These are phyloP conservation scores for Pseudogymnoascus sp. DNA, from an alignment of 2,329 filamentous ascomycete species.

Conservation along the genomic window DNA sequence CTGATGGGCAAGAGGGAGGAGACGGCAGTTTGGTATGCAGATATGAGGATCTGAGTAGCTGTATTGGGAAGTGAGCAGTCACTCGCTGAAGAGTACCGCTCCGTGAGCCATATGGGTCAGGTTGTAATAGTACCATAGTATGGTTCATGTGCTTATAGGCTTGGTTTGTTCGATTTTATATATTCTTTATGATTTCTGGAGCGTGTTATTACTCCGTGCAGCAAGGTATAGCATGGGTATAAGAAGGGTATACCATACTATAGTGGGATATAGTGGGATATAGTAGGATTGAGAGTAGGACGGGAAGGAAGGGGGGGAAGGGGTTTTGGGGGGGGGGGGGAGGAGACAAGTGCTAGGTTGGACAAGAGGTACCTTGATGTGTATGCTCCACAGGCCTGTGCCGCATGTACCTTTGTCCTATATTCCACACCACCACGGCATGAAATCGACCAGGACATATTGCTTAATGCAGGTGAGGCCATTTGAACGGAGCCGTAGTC, in stretches of 20 bases:
- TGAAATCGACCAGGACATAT: neutral
- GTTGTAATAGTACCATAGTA: neutral
- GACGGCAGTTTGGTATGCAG: neutral
- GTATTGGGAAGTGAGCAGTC: neutral
- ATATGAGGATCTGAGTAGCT: neutral
- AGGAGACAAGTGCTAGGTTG: neutral
- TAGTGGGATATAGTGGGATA: neutral
- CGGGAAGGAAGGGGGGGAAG: neutral
- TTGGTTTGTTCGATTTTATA: neutral
- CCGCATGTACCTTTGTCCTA: neutral
- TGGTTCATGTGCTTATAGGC: neutral
- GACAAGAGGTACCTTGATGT: neutral
- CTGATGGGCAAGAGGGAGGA: neutral
- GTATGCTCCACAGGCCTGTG: neutral
- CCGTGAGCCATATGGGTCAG: neutral
- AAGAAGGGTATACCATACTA: neutral
- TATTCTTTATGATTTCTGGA: neutral
- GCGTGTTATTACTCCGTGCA: neutral
- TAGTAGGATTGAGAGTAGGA: no score
- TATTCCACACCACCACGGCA: neutral
- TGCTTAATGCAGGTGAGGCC: constrained; percentile 2
- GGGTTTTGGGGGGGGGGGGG: neutral
- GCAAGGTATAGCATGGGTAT: neutral
- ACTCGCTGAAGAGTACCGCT: neutral
- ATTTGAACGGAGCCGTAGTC: neutral